These are phyloP conservation scores for Casaregolazyma suthepensis DNA, from an alignment of 1,139 yeast genomes.

Conservation along the genomic window DNA sequence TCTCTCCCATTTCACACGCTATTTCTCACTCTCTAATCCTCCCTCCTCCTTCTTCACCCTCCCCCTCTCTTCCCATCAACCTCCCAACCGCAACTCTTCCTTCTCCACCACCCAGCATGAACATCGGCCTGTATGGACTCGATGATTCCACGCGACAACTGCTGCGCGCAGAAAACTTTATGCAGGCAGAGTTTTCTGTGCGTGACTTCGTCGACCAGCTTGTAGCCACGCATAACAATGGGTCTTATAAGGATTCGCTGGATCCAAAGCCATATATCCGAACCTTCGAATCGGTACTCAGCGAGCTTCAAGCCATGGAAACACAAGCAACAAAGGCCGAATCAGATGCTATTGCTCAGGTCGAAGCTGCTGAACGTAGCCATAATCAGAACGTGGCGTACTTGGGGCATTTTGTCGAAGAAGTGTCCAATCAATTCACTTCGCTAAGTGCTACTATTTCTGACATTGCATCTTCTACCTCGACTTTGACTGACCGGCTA, in stretches of 20 bases:
- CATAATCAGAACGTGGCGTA: conserved; percentile 64
- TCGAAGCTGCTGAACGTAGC: conserved; percentile 54
- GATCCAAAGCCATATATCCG: conserved; percentile 95
- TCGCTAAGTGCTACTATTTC: conserved; percentile 52
- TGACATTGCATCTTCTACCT: conserved; percentile 48
- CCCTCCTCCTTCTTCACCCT: not conserved
- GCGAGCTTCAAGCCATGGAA: conserved; percentile 58
- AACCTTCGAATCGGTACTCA: conserved; percentile 80
- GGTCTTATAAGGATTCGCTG: conserved; percentile 22
- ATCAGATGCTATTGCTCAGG: conserved; percentile 47
- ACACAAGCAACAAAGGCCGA: conserved; percentile 49
- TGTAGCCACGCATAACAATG: conserved; percentile 45
- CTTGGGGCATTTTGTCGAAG: conserved; percentile 43
- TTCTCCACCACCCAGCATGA: conserved; percentile 3
- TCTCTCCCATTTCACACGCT: not conserved
- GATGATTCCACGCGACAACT: conserved; percentile 68
- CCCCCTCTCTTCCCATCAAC: not conserved
- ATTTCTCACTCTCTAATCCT: not conserved
- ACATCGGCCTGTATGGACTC: conserved; percentile 34
- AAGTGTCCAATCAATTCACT: conserved; percentile 44
- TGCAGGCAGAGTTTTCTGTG: conserved; percentile 55
- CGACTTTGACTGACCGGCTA: conserved; percentile 68
- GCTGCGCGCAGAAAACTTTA: conserved; percentile 63
- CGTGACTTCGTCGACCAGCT: conserved; percentile 80
- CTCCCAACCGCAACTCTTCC: not conserved